Evolutionary conservation across 768 basidiomycete genomes (phyloP), one percentile per base, ranked within the genome.

Genomic region (Xanthoconium stramineum): DNA sequence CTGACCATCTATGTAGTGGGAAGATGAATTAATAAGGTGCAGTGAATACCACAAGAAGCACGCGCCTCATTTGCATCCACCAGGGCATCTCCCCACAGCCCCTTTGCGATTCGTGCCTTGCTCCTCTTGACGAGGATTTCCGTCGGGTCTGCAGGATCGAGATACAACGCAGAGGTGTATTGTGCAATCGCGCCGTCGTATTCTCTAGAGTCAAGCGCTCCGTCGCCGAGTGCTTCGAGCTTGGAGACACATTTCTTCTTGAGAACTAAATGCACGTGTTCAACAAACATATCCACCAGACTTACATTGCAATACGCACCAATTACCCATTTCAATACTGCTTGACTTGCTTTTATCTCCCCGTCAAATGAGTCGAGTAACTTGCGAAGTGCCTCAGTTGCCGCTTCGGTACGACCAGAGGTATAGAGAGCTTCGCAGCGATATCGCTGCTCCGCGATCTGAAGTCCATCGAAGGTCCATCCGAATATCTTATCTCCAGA

Each of bases 381-480:
- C 8, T 45, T 30, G 8, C 15, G 13, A 1, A 45, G 29, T 11
- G 11, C 29, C 14, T 30, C 30, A 19, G 30, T 15, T 5, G 29
- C 44, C 29, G 30, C 29, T 9, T 17, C 29, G 29, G 3, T 30
- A n/a, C 7, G 15, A 32, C 44, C 44, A 15, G 44, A 7, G 17
- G 44, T 30, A 30, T 9, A 30, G 14, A 44, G 43, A 44, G 3
- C 43, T 17, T 44, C 28, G 6, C 43, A 44, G 14, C 14, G 11
- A 15, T 17, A 28, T 4, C 29, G 44, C 8, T 45, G 29, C 6
- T 17, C 30, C 44, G 15, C 32, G 28, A 45, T 12, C 7, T 32
- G 30, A 9, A 45, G 15, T 3, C 29, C 37, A 5, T 60, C 59
- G 6, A 60, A 60, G 12, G 1, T 30, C 59, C 59, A 57, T 36